These are phyloP conservation scores for Tylopilus rubrobrunneus DNA, from an alignment of 768 basidiomycete species.

Conservation along the genomic window DNA sequence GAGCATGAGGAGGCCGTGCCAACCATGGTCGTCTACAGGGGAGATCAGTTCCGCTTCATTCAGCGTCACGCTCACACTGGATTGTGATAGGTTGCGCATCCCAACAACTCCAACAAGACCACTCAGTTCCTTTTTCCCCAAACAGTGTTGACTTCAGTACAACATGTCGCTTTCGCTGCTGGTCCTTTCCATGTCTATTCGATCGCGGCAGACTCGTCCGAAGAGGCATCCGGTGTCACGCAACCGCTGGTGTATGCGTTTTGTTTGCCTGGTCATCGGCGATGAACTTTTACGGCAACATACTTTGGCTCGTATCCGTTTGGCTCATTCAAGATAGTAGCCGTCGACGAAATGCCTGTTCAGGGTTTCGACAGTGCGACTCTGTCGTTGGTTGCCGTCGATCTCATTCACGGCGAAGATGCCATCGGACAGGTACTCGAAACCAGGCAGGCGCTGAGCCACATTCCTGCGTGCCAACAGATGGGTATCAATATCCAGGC, in stretches of 20 bases:
- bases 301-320: constrained; percentile 97
- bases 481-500: constrained; percentile 93
- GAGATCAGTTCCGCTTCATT: constrained; percentile 44
- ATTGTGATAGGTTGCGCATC: constrained; percentile 74
- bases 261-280: constrained; percentile 89
- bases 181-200: constrained; percentile 86
- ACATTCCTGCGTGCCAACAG: constrained; percentile 95
- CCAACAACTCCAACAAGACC: constrained; percentile 87
- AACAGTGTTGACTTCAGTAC: constrained; percentile 83
- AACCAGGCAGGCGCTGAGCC: constrained; percentile 78
- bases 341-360: constrained; percentile 83
- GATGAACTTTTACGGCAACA: constrained; percentile 87
- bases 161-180: constrained; percentile 93
- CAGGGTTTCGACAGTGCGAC: constrained; percentile 85
- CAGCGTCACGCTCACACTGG: constrained; percentile 5
- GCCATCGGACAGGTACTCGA: constrained; percentile 93
- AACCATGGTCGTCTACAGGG: constrained; percentile 89
- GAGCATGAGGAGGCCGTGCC: constrained; percentile 61
- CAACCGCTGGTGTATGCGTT: constrained; percentile 86
- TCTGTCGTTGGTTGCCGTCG: constrained; percentile 71
- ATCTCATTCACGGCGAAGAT: constrained; percentile 82
- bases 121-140: constrained; percentile 94
- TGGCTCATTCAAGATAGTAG: constrained; percentile 89
- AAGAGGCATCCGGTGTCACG: constrained; percentile 58
- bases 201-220: constrained; percentile 60